These are phyloP conservation scores for Postia placenta DNA, from an alignment of 768 basidiomycete species.

Conservation along the genomic window DNA sequence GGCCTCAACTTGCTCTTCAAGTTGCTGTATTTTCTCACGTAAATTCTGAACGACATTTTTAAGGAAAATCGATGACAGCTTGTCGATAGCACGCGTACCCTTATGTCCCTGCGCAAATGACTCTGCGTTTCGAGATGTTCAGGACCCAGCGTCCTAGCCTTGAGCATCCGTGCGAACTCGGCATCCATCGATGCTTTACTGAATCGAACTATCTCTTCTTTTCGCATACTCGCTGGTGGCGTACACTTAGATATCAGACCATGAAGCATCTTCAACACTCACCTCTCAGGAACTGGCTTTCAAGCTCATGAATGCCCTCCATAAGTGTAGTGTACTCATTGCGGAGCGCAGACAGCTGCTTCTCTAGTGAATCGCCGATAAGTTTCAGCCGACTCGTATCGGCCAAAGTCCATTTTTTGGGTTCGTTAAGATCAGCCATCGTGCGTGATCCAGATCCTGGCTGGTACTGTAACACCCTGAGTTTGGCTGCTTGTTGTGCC, in stretches of 20 bases:
- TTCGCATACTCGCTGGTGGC: conserved; percentile 74
- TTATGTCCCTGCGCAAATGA: conserved; percentile 62
- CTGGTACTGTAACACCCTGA: neutral
- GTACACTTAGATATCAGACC: too few species aligned
- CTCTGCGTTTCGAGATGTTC: conserved; percentile 83
- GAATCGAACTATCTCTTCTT: conserved; percentile 80
- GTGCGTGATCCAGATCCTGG: conserved; percentile 26
- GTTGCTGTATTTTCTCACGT: conserved; percentile 66
- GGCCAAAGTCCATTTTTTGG: conserved; percentile 45
- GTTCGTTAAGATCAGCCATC: conserved; percentile 40
- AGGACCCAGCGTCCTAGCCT: conserved; percentile 48
- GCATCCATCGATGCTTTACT: conserved; percentile 72
- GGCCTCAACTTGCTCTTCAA: conserved; percentile 66
- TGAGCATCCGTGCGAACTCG: conserved; percentile 53
- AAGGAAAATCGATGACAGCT: too few species aligned
- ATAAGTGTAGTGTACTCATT: conserved; percentile 42
- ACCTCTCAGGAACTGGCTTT: conserved; percentile 67
- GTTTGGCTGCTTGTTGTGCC: too few species aligned
- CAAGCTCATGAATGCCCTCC: conserved; percentile 46
- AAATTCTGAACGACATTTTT: conserved; percentile 48
- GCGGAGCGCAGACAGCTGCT: too few species aligned
- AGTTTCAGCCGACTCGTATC: conserved; percentile 50
- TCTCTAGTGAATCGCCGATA: conserved; percentile 35
- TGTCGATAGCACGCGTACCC: too few species aligned
- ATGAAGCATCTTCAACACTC: too few species aligned